These are phyloP conservation scores for Mallotus nudiflorus DNA, from an alignment of 345 rosid species.

Conservation along the genomic window DNA sequence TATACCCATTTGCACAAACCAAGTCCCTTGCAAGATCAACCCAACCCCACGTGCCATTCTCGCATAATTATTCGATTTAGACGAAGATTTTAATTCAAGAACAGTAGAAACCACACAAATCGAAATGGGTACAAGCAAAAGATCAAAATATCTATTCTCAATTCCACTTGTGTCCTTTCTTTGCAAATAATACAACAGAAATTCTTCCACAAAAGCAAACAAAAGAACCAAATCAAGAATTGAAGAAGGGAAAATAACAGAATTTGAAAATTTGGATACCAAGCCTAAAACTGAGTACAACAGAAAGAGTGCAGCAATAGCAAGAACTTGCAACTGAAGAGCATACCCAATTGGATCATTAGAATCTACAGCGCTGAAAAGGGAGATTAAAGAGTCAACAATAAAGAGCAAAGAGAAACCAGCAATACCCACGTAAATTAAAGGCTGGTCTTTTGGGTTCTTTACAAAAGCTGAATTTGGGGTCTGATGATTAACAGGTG, in stretches of 20 bases:
- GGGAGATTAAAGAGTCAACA: conserved; percentile 54
- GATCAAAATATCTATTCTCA: conserved; percentile 69
- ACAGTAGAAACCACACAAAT: conserved; percentile 59
- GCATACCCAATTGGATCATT: conserved; percentile 63
- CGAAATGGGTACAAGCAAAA: conserved; percentile 75
- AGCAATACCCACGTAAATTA: conserved; percentile 28
- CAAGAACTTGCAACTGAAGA: conserved; percentile 66
- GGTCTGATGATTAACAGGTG: conserved; percentile 37
- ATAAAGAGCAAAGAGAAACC: conserved; percentile 52
- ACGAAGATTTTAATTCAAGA: conserved; percentile 41
- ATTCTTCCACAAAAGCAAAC: conserved; percentile 82
- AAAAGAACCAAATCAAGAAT: conserved; percentile 56
- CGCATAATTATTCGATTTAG: conserved; percentile 25
- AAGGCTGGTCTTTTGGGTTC: conserved; percentile 17
- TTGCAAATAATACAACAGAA: conserved; percentile 69
- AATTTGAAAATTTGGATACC: conserved; percentile 28
- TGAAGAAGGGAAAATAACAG: conserved; percentile 44
- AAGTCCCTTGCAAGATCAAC: conserved; percentile 72
- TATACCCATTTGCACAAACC: conserved; percentile 90
- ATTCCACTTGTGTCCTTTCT: conserved; percentile 60
- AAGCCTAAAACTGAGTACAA: conserved; percentile 59
- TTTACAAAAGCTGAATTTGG: conserved; percentile 13
- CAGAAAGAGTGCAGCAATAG: conserved; percentile 55
- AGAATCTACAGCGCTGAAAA: conserved; percentile 50
- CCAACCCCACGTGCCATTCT: conserved; percentile 69